Base-by-base conservation (phyloP, 176 grass and related monocot genomes). In the Ananas comosus region DNA sequence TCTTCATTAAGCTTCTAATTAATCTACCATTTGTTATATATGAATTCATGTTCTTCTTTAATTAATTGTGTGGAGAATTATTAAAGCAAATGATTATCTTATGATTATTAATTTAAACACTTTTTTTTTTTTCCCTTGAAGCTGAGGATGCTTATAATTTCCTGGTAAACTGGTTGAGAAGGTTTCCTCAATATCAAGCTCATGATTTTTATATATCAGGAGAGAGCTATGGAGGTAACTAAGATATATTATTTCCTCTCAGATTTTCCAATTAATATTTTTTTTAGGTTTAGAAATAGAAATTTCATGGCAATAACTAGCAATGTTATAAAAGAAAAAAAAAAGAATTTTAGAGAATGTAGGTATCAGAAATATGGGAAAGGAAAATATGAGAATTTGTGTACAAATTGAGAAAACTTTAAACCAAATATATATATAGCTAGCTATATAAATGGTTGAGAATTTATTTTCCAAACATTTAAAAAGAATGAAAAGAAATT, bases 61-160 rank as follows among this genome's bases (percentile, higher is more conserved):
- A 12, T 18, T 47, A 5, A 29, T 10, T 49, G 22, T 18, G 10
- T n/a, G 29, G 9, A 25, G 12, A 22, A 13, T 29, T 56, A 17
- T 28, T 16, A 19, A 47, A 12, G 33, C 33, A 42, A 42, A 42
- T 42, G 4, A 42, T 42, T 42, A 42, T 4, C 33, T 42, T 42
- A 42, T 42, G 33, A 42, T 42, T 42, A 42, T 42, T 42, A 42
- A 42, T 42, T 42, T 42, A 42, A 7, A 42, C 9, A 12, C n/a
- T 73, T 10, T 63, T 22, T 67, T 19, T 51, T 59, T 66, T n/a
- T 13, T 24, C 21, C 50, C 48, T 58, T 71, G 48, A 54, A 96
- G 91, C 85, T 10, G 77, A 88, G 80, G 87, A 96, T 81, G 42
- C 87, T 27, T 91, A 69, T 50, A 69, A 19, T 42, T 77, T 77